Base-by-base conservation (phyloP, 441 rosid species). In the Euphorbia celastroides region DNA sequence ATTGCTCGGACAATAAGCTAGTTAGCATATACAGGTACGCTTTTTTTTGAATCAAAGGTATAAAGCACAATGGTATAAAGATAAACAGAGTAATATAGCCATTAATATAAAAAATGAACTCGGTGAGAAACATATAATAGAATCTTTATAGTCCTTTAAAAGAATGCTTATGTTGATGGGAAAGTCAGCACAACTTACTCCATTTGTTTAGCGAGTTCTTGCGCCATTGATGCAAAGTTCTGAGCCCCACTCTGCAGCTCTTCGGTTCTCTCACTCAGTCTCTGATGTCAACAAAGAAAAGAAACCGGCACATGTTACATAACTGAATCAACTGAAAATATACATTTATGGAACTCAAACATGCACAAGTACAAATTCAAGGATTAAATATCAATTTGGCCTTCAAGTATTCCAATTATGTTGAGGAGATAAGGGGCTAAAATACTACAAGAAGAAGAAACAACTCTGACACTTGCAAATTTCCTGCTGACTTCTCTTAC, bases 191-290 rank as follows among this genome's bases (percentile, higher is more conserved):
- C 51, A 23, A 60, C 42, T 17, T 66, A 7, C 75, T 91, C 97
- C 96, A 91, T 91, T 72, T 75, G 85, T 79, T 81, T 91, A 62
- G 85, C 96, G 63, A 93, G 92, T 74, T 93, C 92, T 6, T 65
- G 64, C 19, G 96, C 96, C 88, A 89, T 70, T 2, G 92, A 80
- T 48, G 96, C 90, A 66, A 91, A 91, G 80, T 82, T 77, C 71
- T 89, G 83, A 56, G 99, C 96, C 60, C 89, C 89, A 2, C 64
- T 82, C 72, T 87, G 92, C 60, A 94, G 86, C 85, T 94, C 99
- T 55, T 84, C 85, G 2, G 92, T 85, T 0, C 86, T 84, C 65
- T 75, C 77, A 44, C 80, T 82, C 32, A 94, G 79, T 73, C 79
- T 77, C 97, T 94, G 92, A 56, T 42, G 57, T 16, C 28, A 31